Conservation (phyloP, 495 filamentous ascomycete genomes). For the Hypoxylon intermedium region DNA sequence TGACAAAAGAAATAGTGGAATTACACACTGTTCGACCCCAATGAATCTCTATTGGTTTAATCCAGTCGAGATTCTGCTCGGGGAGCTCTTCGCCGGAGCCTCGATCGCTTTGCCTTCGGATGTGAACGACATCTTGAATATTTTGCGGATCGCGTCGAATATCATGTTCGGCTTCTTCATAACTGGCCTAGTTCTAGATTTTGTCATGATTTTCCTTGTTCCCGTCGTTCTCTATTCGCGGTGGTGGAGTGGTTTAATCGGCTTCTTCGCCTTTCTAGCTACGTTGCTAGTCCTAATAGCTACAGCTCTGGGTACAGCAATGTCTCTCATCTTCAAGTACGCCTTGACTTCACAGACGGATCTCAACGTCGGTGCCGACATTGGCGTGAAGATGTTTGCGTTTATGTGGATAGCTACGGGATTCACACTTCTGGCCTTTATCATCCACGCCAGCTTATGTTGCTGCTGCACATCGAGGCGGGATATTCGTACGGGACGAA, state of each 20-base stretch:
- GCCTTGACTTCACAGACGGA: constrained; percentile 68
- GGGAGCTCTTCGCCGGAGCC: constrained; percentile 80
- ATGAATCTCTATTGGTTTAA: constrained; percentile 85
- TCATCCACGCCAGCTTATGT: constrained; percentile 73
- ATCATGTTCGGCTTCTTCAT: constrained; percentile 94
- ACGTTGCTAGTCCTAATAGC: constrained; percentile 73
- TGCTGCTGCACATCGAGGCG: constrained; percentile 73
- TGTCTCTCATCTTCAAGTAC: constrained; percentile 78
- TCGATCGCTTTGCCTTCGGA: constrained; percentile 80
- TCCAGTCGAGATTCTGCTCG: constrained; percentile 78
- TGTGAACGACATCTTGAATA: constrained; percentile 71
- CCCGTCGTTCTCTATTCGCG: constrained; percentile 53
- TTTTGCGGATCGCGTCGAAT: constrained; percentile 79
- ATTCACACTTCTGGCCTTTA: constrained; percentile 69
- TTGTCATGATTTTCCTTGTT: constrained; percentile 60
- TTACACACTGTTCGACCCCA: constrained; percentile 76
- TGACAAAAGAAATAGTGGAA: constrained; percentile 55
- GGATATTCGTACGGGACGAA: constrained; percentile 64
- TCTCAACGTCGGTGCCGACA: constrained; percentile 74
- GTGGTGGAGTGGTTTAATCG: constrained; percentile 52
- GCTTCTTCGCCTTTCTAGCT: constrained; percentile 69
- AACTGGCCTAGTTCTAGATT: constrained; percentile 68
- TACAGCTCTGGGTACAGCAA: constrained; percentile 76
- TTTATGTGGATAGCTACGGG: constrained; percentile 88
- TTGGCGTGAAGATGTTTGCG: constrained; percentile 79